These are phyloP conservation scores for Fusarium camptoceras DNA, from an alignment of 2,329 filamentous ascomycete genomes.

Conservation along the genomic window DNA sequence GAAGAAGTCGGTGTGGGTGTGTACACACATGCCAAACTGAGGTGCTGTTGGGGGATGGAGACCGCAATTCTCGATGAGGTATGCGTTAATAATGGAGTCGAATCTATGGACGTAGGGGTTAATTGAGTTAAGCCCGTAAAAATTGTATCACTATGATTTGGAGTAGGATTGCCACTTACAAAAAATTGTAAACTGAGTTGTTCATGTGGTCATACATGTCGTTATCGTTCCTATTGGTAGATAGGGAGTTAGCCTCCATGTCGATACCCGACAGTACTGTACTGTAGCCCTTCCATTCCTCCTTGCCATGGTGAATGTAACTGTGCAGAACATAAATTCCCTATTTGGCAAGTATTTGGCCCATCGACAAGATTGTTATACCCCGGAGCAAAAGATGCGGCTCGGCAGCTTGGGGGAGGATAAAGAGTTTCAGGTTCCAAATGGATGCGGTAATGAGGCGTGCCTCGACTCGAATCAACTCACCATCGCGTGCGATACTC, in stretches of 20 bases:
- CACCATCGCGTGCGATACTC: constrained; percentile 91
- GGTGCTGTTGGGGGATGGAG: constrained; percentile 76
- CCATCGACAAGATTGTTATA: background rate
- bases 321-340: constrained; percentile 17
- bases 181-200: constrained; percentile 86
- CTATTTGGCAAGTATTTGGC: constrained; percentile 2
- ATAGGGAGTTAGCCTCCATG: constrained; percentile 26
- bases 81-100: constrained; percentile 90
- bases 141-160: background rate
- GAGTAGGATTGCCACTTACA: constrained; percentile 59
- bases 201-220: constrained; percentile 97
- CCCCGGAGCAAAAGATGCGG: constrained; percentile 1
- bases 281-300: constrained; percentile 15
- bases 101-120: constrained; percentile 63
- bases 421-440: background rate
- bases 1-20: constrained; percentile 88
- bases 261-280: too few species aligned
- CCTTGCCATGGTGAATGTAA: constrained; percentile 3
- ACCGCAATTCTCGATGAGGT: constrained; percentile 82
- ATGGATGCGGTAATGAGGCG: constrained; percentile 5
- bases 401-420: background rate
- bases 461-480: constrained; percentile 46
- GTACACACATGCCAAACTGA: constrained; percentile 86
- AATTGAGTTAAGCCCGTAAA: constrained; percentile 4
- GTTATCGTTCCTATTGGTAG: constrained; percentile 78